Evolutionary conservation across 176 grass and related monocot genomes (phyloP), one percentile per base, ranked within the genome.

Genomic region (Elymus sibiricus): DNA sequence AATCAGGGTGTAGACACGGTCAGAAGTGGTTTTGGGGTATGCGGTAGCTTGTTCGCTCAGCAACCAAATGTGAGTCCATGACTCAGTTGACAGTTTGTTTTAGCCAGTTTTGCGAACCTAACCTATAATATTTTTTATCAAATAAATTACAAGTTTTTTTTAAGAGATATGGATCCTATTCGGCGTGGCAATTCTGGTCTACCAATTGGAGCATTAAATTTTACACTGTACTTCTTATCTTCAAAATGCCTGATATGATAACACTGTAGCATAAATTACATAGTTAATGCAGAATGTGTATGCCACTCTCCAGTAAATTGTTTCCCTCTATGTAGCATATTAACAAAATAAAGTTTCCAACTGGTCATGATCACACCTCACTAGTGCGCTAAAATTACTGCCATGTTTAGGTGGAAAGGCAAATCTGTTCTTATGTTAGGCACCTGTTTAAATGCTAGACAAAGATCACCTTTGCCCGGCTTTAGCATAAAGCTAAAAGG

Each of bases 361-460:
- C 1, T 74, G 24, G 42, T 10, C 8, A 51, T 75, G 43, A 31
- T 49, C 26, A 76, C 73, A 53, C 25, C 71, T 74, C 26, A 76
- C 15, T 28, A 49, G 26, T 51, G 73, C 8, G 26, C 44, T 53
- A 27, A 76, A 75, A 75, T 51, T 49, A 75, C 25, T 21, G 44
- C 2, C 72, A 75, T 75, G 43, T 5, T 75, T 75, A 31, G 26
- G 43, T 27, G 46, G 72, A 51, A 76, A 76, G 28, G 26, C 8
- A 29, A 17, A 53, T 76, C 15, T 53, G 44, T 26, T 51, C 73
- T 76, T 31, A 76, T 49, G 51, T 76, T 12, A 53, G 66, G 73
- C 44, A 76, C 26, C 2, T 76, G 73, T 76, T 76, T 76, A 76
- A 9, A 76, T 76, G 43, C 73, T 76, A 6, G 73, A 53, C 73